These are phyloP conservation scores for Pilasporangium apinafurcum DNA, from an alignment of 352 stramenopile species.

Conservation along the genomic window DNA sequence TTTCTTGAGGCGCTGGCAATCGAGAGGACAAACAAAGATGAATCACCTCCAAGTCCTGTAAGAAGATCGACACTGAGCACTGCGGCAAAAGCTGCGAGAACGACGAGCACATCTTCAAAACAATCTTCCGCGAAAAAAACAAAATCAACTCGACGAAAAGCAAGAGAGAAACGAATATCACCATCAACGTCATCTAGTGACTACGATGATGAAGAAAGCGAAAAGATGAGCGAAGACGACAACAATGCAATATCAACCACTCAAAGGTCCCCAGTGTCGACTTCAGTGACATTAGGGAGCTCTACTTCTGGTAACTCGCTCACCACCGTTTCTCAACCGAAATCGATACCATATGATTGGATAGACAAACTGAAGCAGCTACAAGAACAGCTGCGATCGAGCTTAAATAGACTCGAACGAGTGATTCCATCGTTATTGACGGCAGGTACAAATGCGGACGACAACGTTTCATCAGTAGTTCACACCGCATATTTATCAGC, in stretches of 20 bases:
- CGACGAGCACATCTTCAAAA: not conserved
- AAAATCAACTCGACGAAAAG: not conserved
- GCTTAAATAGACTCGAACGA: constrained; percentile 10
- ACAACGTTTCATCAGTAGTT: constrained; percentile 10
- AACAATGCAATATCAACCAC: too few relatives aligned
- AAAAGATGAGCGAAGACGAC: too few relatives aligned
- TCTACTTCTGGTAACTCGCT: too few relatives aligned
- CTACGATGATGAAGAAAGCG: not conserved
- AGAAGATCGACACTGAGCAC: too few relatives aligned
- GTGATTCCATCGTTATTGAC: constrained; percentile 11
- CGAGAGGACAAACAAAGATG: too few relatives aligned
- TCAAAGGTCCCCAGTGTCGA: too few relatives aligned
- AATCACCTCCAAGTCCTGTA: too few relatives aligned
- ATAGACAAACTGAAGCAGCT: constrained; percentile 1
- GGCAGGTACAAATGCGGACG: not conserved
- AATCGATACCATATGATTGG: too few relatives aligned
- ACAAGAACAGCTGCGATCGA: not conserved
- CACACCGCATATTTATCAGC: constrained; percentile 31
- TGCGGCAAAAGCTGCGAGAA: not conserved
- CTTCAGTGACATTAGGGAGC: too few relatives aligned
- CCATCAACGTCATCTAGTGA: not conserved
- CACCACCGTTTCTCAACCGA: too few relatives aligned
- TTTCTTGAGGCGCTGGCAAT: constrained; percentile 27
- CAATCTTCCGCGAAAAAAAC: not conserved
- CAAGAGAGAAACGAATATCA: not conserved